phyloP scores from a whole-genome alignment of 2,329 filamentous ascomycete genomes.

The Aureobasidium sp. region DNA sequence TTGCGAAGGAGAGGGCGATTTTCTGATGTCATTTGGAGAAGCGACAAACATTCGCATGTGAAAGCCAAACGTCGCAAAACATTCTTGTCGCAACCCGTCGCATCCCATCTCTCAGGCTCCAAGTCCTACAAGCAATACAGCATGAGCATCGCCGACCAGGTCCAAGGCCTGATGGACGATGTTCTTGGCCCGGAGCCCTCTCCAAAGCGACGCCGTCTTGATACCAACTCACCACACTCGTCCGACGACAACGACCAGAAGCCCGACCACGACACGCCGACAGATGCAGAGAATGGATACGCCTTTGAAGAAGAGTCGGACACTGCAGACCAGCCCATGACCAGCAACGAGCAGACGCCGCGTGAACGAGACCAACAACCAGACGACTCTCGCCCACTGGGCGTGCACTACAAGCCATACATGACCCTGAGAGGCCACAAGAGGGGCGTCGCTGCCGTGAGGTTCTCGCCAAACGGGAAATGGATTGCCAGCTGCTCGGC shows the following conservation, averaged over 20 bases:
- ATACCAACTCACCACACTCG: slow-evolving; percentile 7
- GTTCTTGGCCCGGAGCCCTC: slow-evolving; percentile 1
- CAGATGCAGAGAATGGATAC: slow-evolving; percentile 15
- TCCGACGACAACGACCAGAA: neutral
- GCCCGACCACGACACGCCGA: neutral
- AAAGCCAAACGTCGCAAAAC: neutral
- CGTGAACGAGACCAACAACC: neutral
- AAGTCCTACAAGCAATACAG: neutral
- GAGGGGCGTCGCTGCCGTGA: slow-evolving; percentile 73
- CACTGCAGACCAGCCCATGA: neutral
- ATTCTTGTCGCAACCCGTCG: neutral
- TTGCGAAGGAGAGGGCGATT: neutral
- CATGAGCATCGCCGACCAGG: slow-evolving; percentile 17
- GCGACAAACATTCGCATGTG: slow-evolving; percentile 15
- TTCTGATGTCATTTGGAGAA: slow-evolving; percentile 9
- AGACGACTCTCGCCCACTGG: neutral
- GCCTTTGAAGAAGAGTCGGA: slow-evolving; percentile 17
- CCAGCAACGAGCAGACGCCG: neutral
- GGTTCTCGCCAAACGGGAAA: slow-evolving; percentile 82
- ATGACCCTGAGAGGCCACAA: slow-evolving; percentile 71
- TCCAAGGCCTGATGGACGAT: slow-evolving; percentile 7
- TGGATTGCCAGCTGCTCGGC: slow-evolving; percentile 89
- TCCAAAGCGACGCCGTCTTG: slow-evolving; percentile 16
- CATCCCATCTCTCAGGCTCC: neutral
- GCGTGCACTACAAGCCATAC: slow-evolving; percentile 60